phyloP scores from a whole-genome alignment of 352 stramenopile species.

The Pythium insidiosum region DNA sequence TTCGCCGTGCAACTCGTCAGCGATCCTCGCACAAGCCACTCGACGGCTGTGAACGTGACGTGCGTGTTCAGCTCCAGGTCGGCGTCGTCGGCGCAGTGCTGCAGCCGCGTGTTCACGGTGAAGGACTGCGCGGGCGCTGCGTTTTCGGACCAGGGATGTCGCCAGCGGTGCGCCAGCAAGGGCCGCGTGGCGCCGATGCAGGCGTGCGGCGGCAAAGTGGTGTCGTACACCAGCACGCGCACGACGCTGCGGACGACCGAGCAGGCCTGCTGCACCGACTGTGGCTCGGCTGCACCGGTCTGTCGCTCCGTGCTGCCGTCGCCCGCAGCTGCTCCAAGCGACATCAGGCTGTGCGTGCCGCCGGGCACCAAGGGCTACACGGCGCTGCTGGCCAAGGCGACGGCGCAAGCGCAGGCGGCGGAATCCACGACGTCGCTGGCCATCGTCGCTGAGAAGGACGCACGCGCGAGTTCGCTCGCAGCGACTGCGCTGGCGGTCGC shows the following conservation, averaged over 20 bases:
- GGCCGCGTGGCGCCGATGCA: neutral
- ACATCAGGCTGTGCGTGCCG: neutral
- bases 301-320: neutral
- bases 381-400: neutral
- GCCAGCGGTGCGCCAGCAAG: neutral
- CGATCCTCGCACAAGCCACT: neutral
- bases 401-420: neutral
- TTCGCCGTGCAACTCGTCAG: neutral
- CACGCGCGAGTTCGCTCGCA: neutral
- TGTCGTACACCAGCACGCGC: neutral
- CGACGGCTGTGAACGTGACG: neutral
- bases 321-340: neutral
- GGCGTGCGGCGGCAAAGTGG: neutral
- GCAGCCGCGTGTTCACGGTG: constrained; percentile 1
- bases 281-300: neutral
- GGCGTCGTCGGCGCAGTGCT: neutral
- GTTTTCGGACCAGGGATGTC: neutral
- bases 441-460: too few relatives aligned
- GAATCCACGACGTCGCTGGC: neutral
- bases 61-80: neutral
- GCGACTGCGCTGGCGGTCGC: neutral
- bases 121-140: neutral
- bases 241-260: neutral
- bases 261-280: neutral
- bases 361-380: neutral